Base-by-base conservation (phyloP, 306 rosid genomes). In the Citrullus amarus region DNA sequence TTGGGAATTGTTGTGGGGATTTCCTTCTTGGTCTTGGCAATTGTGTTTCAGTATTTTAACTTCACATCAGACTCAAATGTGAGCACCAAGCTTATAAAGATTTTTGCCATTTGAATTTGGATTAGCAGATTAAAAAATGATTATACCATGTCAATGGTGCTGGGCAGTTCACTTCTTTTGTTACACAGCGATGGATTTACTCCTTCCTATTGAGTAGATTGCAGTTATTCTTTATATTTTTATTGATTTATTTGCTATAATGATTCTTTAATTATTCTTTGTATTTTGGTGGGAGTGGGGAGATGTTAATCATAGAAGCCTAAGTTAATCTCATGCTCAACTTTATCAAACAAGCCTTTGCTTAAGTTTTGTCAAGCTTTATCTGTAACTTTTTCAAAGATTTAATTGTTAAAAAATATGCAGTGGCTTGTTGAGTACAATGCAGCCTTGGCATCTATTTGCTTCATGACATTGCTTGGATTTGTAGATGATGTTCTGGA, bases 401-500 rank as follows among this genome's bases (percentile, higher is more conserved):
- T 34, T 78, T 46, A 80, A 79, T 11, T 53, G 25, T 51, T 73
- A 8, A 53, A 77, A 70, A 81, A 44, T 82, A 73, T 84, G 91
- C 97, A 95, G 99, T 95, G 99, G 97, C 97, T 95, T 80, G 99
- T 95, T 53, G 96, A 95, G 86, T 95, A 95, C 92, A 91, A 95
- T 81, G 97, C 96, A 8, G 99, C 97, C 32, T 88, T 95, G 82
- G 92, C 92, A 63, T 88, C 96, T 86, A 83, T 95, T 76, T 91
- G 97, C 87, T 92, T 95, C 83, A 95, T 95, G 99, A 80, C 87
- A 81, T 84, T 95, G 83, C 99, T 95, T 84, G 99, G 99, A 80
- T 95, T 95, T 79, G 97, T 95, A 0, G 99, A 95, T 28, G 99
- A 95, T 87, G 99, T 95, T 78, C 93, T 95, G 60, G 99, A 95